Conservation (phyloP, 306 rosid genomes). For the Arachis stenosperma region DNA sequence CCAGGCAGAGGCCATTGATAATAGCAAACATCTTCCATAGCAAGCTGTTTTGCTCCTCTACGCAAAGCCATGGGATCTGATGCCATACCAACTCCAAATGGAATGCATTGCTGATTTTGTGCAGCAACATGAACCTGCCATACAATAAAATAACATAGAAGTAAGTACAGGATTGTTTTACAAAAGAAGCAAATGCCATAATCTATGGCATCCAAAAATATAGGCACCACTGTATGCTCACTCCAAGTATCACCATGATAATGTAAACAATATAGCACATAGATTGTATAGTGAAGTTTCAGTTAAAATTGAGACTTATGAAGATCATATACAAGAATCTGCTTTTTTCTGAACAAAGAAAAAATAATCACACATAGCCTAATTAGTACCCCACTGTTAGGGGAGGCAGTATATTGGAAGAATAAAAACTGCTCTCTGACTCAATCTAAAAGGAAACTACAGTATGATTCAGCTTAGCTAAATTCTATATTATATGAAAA, state of each 20-base stretch:
- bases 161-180: conserved; percentile 10
- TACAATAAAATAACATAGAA: conserved; percentile 38
- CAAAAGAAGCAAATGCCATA: conserved; percentile 3
- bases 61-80: conserved; percentile 98
- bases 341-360: background rate
- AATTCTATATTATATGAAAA: conserved; percentile 20
- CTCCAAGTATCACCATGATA: conserved; percentile 24
- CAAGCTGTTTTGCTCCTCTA: conserved; percentile 83
- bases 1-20: conserved; percentile 97
- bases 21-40: conserved; percentile 98
- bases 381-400: conserved; percentile 3
- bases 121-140: conserved; percentile 78
- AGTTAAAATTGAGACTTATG: conserved; percentile 12
- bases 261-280: conserved; percentile 19
- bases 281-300: background rate
- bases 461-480: conserved; percentile 19
- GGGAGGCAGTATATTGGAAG: conserved; percentile 6
- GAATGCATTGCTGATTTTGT: conserved; percentile 59
- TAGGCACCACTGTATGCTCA: conserved; percentile 30
- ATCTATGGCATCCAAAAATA: conserved; percentile 18
- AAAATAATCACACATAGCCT: conserved; percentile 23
- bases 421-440: conserved; percentile 12
- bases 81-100: conserved; percentile 89
- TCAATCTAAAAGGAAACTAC: background rate
- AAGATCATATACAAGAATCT: conserved; percentile 8